Evolutionary conservation across 768 basidiomycete genomes (phyloP), one percentile per base, ranked within the genome.

Genomic region (Tylopilus vinaceipallidus): DNA sequence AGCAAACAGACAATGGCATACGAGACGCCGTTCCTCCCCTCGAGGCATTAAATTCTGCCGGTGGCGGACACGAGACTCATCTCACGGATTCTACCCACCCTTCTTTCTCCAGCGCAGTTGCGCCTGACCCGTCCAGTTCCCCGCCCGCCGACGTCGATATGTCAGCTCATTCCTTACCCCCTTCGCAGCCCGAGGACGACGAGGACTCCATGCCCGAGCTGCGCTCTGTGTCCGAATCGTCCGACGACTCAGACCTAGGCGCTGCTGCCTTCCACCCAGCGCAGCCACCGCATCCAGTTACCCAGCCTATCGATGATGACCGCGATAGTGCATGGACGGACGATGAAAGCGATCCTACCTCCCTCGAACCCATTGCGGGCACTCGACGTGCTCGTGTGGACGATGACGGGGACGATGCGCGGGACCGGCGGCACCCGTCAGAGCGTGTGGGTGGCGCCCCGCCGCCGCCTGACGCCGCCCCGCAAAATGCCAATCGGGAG

Each of bases 391-490:
- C 77, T 16, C 69, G 83, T 36, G 81, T 84, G 3, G 82, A 85
- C 2, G 79, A 82, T 46, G 83, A 85, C 47, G 74, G 74, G 6
- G 83, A 86, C 53, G 74, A 76, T 7, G 81, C 81, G 12, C 68
- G 83, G 33, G 81, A 86, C 58, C 74, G 78, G 48, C 75, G 84
- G 48, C 83, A 85, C 58, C 83, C 85, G 16, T 82, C 81, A 19
- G 77, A 85, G 62, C 79, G 84, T 42, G 65, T 71, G 45, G 46
- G 68, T 71, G 69, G 61, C 38, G 63, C 57, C 42, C 44, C 62
- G 35, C 58, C 58, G 19, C 57, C 9, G 30, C 59, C 42, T 22
- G 51, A 60, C 22, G 37, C 59, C 40, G 56, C 50, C 53, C 63
- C 59, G 45, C 65, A 62, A 42, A 59, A 54, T 35, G 41, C 56